Evolutionary conservation across 208 protist species (phyloP), one percentile per base, ranked within the genome.

Genomic region (Leishmania tropica): DNA sequence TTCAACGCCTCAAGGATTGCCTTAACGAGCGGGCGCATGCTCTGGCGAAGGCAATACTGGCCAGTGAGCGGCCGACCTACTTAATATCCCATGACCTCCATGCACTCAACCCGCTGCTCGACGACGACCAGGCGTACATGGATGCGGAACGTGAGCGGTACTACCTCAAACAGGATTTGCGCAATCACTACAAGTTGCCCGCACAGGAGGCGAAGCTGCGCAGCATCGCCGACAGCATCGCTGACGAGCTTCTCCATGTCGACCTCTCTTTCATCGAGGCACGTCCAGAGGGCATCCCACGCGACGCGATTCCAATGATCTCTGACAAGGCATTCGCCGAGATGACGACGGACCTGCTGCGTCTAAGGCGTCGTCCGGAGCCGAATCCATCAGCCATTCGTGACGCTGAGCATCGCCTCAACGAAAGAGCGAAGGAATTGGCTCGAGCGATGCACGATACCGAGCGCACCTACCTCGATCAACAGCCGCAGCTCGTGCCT

Each of bases 381-480:
- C 51, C 70, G 21, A 83, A 87, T 74, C 51, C 88, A 4, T 71
- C 37, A 2, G 78, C 45, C 15, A 75, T 93, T 54, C 67, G 48
- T 13, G 81, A 76, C 1, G 4, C 86, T 3, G 83, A 90, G 78
- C 65, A 76, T 31, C 67, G 75, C 74, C 72, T 96, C 79, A 85
- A 83, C 56, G 76, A 92, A 19, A 67, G 81, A 1, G 91, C 87
- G 2, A 81, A 79, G 19, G 85, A 87, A 35, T 60, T 96, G 19
- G 93, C 93, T 15, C 75, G 77, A 6, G 78, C 68, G 19, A 89
- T 94, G 83, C 91, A 94, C 80, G 87, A 70, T 3, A 76, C 82
- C 53, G 91, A 95, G 81, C 88, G 93, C 1, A 47, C 21, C 47
- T 95, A 88, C 56, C 90, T 95, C 31, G 83, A 94, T 76, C 75